These are phyloP conservation scores for Myxozyma udenii DNA, from an alignment of 805 yeast species.

Conservation along the genomic window DNA sequence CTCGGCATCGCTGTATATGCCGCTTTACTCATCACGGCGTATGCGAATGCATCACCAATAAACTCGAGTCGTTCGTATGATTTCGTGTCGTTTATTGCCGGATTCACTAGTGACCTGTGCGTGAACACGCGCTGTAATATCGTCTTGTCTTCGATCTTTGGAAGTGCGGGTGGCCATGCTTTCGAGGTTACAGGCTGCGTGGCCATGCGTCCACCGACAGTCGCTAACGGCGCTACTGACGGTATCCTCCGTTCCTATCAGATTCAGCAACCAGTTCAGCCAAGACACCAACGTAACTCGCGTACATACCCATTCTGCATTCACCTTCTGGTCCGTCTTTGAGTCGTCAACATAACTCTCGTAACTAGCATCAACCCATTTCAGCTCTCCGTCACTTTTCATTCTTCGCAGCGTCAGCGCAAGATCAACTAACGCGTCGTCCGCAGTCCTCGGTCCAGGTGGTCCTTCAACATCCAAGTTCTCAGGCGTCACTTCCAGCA, in stretches of 20 bases:
- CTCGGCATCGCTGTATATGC: conserved; percentile 61
- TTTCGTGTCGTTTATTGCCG: conserved; percentile 38
- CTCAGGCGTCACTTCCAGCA: conserved; percentile 14
- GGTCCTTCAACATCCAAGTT: conserved; percentile 17
- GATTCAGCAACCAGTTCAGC: too few relatives aligned
- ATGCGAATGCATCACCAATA: conserved; percentile 26
- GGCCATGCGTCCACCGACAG: not conserved
- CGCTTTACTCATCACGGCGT: conserved; percentile 62
- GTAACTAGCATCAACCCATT: conserved; percentile 15
- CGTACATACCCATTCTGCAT: conserved; percentile 7
- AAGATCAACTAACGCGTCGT: conserved; percentile 22
- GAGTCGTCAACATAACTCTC: not conserved
- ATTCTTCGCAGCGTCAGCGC: conserved; percentile 20
- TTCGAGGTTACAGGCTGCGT: not conserved
- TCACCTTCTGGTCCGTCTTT: not conserved
- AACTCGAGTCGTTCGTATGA: conserved; percentile 38
- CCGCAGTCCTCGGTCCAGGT: not conserved
- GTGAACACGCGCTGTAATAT: conserved; percentile 71
- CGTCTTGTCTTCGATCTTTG: conserved; percentile 57
- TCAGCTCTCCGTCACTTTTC: conserved; percentile 13
- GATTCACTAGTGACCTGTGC: conserved; percentile 63
- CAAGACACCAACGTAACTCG: not conserved
- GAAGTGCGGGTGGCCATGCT: conserved; percentile 64
- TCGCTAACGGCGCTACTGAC: not conserved
- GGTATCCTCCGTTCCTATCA: not conserved